phyloP scores from a whole-genome alignment of 768 basidiomycete genomes.

The Kwoniella europaea region DNA sequence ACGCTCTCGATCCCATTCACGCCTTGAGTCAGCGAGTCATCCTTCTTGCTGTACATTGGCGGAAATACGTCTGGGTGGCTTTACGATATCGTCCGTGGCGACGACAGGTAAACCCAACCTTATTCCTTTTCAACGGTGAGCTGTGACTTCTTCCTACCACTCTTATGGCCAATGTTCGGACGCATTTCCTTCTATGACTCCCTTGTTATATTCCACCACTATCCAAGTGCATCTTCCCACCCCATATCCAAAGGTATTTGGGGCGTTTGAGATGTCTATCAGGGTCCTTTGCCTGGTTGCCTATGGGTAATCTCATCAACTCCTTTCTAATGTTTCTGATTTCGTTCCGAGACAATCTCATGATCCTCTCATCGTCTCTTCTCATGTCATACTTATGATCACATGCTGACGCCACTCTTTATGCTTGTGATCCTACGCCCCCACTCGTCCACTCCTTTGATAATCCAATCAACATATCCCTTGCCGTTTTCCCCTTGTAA shows the following conservation, averaged over 20 bases:
- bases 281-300: neutral
- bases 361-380: neutral
- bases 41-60: too few relatives aligned
- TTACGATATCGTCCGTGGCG: neutral
- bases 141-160: neutral
- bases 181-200: neutral
- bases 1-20: neutral
- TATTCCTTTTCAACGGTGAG: neutral
- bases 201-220: neutral
- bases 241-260: neutral
- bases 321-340: neutral
- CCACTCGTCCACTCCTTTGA: neutral
- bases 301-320: neutral
- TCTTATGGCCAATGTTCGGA: neutral
- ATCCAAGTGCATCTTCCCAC: neutral
- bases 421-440: neutral
- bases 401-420: neutral
- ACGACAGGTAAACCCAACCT: neutral
- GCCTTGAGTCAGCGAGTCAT: neutral
- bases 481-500: conserved; percentile 16
- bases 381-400: neutral
- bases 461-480: neutral
- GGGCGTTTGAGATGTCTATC: neutral
- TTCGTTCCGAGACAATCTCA: neutral
- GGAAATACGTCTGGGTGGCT: neutral